Conservation (phyloP, 2,329 filamentous ascomycete species). For the Alternaria incomplexa region DNA sequence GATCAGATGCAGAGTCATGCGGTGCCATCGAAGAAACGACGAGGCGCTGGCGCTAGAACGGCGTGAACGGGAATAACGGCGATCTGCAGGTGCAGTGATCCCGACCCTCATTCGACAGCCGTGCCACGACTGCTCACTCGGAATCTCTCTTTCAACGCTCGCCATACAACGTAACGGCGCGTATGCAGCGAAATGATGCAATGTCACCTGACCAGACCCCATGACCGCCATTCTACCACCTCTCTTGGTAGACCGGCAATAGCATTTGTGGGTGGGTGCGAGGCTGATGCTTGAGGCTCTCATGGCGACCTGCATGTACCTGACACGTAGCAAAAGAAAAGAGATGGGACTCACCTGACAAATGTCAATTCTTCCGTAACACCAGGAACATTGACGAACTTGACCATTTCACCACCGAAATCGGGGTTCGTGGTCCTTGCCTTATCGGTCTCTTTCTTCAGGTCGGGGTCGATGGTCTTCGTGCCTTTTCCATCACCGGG, state of each 20-base stretch:
- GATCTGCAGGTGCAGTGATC: constrained; percentile 15
- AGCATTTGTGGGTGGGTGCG: not conserved
- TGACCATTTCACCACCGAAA: constrained; percentile 53
- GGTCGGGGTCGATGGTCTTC: not conserved
- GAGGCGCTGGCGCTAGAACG: constrained; percentile 2
- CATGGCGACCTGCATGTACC: constrained; percentile 5
- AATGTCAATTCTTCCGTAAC: constrained; percentile 57
- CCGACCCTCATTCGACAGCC: constrained; percentile 13
- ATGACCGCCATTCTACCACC: not conserved
- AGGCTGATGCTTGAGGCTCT: not conserved
- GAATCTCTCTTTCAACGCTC: not conserved
- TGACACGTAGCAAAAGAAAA: constrained; percentile 8
- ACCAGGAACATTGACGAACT: constrained; percentile 51
- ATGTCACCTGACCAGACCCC: not conserved
- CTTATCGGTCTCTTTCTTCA: constrained; percentile 52
- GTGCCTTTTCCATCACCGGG: constrained; percentile 52
- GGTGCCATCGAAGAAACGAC: constrained; percentile 15
- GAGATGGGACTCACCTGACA: constrained; percentile 50
- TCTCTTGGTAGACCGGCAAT: not conserved
- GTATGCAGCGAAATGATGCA: constrained; percentile 1
- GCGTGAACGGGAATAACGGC: constrained; percentile 14
- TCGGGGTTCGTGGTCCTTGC: constrained; percentile 53
- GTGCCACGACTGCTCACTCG: constrained; percentile 1
- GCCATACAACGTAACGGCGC: not conserved
- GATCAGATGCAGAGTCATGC: not conserved